Conservation (phyloP, 1,284 basidiomycete species). For the Apiotrichum gracile region DNA sequence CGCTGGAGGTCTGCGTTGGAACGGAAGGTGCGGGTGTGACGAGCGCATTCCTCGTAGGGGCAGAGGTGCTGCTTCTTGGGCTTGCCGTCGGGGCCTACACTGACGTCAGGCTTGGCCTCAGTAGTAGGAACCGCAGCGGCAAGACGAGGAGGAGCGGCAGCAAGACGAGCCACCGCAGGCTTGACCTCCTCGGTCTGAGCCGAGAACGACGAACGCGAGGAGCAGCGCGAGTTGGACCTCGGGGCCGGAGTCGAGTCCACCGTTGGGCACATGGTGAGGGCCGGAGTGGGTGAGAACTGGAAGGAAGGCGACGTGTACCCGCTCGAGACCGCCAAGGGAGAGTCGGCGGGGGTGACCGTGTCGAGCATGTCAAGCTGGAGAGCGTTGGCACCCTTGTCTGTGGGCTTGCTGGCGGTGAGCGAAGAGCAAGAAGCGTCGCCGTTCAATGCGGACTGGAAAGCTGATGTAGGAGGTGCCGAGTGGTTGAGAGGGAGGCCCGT, state of each 20-base stretch:
- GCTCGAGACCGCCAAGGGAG: constrained; percentile 1
- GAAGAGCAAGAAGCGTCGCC: not conserved
- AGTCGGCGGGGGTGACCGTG: constrained; percentile 2
- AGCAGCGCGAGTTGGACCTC: constrained; percentile 15
- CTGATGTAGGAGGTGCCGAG: not conserved
- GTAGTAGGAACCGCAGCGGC: not conserved
- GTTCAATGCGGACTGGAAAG: not conserved
- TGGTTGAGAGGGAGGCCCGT: constrained; percentile 2
- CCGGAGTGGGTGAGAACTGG: constrained; percentile 16
- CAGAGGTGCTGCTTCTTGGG: constrained; percentile 16
- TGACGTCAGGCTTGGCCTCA: not conserved
- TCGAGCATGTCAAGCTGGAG: constrained; percentile 13
- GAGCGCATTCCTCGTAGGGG: constrained; percentile 12
- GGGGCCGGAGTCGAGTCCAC: constrained; percentile 12
- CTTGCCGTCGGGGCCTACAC: constrained; percentile 1
- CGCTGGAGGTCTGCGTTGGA: constrained; percentile 24
- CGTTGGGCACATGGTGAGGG: constrained; percentile 10
- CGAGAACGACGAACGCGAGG: constrained; percentile 12
- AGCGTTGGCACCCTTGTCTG: constrained; percentile 3
- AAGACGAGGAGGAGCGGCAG: too few relatives aligned
- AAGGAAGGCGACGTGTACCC: constrained; percentile 13
- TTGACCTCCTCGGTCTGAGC: not conserved
- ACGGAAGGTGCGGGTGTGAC: constrained; percentile 15
- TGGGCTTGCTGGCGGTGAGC: not conserved
- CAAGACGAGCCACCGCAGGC: not conserved